Evolutionary conservation across 148 eudicot genomes (phyloP), one percentile per base, ranked within the genome.

Genomic region (Selenicereus undatus): DNA sequence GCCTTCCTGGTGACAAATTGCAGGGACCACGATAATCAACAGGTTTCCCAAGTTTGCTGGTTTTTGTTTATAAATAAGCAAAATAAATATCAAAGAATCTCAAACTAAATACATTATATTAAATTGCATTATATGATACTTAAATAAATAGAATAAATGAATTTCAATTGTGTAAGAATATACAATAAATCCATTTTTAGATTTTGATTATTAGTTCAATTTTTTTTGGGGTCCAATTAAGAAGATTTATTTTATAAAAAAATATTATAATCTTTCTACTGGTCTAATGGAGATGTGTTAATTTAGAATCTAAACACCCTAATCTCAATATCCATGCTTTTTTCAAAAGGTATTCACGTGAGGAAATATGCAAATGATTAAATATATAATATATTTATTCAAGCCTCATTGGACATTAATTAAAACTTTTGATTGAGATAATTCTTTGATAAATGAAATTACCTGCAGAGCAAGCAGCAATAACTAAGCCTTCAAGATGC

Each of bases 41-140:
- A 96, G 86, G 84, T 87, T 91, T 76, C 99, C 98, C 88, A 96
- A 84, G 82, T 96, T 95, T 71, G 93, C 98, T 96, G 83, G 71
- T 43, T 27, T 66, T 26, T 27, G 35, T 66, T 66, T 26, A 27
- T 66, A 66, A 66, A 26, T 10, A 27, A 66, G 27, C 8, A 26
- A 11, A 66, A 27, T 66, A 66, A 62, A 62, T 22, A 62, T 21
- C 9, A 6, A 60, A 20, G 11, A 22, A 22, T 6, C 8, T 6
- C 20, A 14, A 54, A 32, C 32, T 32, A 32, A 1, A 32, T 32
- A 32, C 32, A 32, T 32, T 32, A 32, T 32, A 32, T 32, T 32
- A 32, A 32, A 32, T 32, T 32, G 32, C 32, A 54, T 54, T 54
- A 13, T 13, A 2, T 16, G 0, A 13, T 13, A 0, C 20, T 54